phyloP scores from a whole-genome alignment of 169 alveolate genomes.

The Eimeria brunetti region DNA sequence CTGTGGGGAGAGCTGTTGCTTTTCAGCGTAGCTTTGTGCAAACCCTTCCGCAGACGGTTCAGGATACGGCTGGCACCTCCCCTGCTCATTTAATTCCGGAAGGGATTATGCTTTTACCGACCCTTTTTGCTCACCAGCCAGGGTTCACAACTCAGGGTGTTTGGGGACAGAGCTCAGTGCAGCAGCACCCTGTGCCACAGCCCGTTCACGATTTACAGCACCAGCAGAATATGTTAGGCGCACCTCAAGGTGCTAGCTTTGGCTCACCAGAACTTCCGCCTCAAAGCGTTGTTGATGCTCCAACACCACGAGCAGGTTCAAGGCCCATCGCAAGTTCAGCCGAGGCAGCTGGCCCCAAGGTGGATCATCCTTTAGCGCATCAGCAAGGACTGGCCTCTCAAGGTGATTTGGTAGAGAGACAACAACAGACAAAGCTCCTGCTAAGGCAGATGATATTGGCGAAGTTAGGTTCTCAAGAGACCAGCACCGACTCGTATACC shows the following conservation, averaged over 20 bases:
- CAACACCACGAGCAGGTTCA: neutral
- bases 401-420: no score
- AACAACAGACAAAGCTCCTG: neutral
- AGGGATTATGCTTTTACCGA: neutral
- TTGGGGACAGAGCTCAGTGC: neutral
- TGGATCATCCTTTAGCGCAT: neutral
- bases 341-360: neutral
- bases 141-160: neutral
- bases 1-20: conserved; percentile 6
- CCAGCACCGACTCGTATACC: neutral
- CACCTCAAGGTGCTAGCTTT: neutral
- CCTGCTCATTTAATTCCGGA: neutral
- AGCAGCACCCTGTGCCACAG: neutral
- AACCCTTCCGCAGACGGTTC: neutral
- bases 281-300: neutral
- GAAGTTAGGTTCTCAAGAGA: neutral
- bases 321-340: neutral
- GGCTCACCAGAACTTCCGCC: neutral
- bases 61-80: neutral
- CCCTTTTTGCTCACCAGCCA: neutral
- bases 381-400: neutral
- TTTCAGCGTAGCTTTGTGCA: neutral
- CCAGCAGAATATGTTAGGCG: neutral
- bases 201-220: neutral
- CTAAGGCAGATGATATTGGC: neutral